A percentile compares a stretch with the other conserved stretches of the same genome.
phyloP scores from a whole-genome alignment of 352 stramenopile genomes.

The Globisporangium splendens region DNA sequence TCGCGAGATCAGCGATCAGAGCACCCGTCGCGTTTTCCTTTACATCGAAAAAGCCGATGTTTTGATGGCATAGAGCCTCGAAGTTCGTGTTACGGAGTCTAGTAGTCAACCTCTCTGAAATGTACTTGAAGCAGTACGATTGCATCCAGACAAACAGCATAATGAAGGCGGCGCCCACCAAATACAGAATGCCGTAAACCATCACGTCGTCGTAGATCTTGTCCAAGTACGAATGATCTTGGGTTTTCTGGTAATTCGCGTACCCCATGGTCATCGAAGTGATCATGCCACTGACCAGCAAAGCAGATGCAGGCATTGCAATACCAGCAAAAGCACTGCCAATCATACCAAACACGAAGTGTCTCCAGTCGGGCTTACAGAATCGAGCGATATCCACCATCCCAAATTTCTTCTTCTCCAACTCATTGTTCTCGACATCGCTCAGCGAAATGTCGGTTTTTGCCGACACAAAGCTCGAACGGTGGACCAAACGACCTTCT shows the following conservation, averaged over 20 bases:
- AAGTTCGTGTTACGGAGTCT: slow-evolving; percentile 19
- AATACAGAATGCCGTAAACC: not conserved
- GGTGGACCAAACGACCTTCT: too few relatives aligned
- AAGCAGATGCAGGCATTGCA: not conserved
- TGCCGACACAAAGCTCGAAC: too few relatives aligned
- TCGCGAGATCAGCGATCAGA: not conserved
- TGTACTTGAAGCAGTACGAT: slow-evolving; percentile 45
- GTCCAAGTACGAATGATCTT: not conserved
- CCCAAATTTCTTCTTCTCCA: too few relatives aligned
- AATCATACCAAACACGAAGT: too few relatives aligned
- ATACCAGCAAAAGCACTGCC: not conserved
- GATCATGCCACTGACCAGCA: not conserved
- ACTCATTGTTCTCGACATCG: too few relatives aligned
- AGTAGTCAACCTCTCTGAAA: slow-evolving; percentile 47
- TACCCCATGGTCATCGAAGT: not conserved
- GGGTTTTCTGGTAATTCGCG: not conserved
- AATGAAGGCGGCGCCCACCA: slow-evolving; percentile 13
- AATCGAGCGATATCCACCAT: too few relatives aligned
- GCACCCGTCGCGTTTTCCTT: not conserved
- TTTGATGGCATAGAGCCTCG: not conserved
- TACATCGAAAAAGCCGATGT: not conserved
- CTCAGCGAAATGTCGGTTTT: too few relatives aligned
- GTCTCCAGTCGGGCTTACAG: too few relatives aligned
- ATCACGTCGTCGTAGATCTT: not conserved
- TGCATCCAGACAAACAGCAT: slow-evolving; percentile 28